Evolutionary conservation across 2,329 filamentous ascomycete genomes (phyloP).

Genomic region (Fusarium tjaetaba): DNA sequence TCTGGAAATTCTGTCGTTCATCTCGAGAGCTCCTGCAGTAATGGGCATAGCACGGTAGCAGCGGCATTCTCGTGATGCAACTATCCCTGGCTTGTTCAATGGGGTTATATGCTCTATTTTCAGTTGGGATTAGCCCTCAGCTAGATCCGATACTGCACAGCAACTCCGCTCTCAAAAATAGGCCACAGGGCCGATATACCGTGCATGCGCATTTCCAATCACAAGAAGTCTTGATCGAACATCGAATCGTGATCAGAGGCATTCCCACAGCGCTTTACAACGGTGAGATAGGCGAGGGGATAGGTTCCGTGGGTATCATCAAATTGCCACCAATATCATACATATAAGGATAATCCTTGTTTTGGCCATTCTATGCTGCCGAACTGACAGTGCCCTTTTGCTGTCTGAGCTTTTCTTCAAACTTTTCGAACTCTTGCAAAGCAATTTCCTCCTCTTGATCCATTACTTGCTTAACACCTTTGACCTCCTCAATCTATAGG

Average conservation of each 20-base stretch:
- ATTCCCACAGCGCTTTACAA: not conserved
- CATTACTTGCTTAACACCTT: constrained; percentile 88
- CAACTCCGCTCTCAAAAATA: not conserved
- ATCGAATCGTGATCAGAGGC: not conserved
- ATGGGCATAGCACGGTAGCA: not conserved
- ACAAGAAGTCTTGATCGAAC: not conserved
- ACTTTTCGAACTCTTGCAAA: constrained; percentile 88
- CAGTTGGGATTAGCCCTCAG: not conserved
- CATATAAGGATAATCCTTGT: constrained; percentile 11
- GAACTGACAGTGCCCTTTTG: constrained; percentile 55
- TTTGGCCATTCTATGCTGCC: constrained; percentile 2
- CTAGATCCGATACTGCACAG: not conserved
- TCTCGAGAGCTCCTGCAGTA: constrained; percentile 5
- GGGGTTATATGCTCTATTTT: not conserved
- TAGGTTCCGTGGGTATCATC: constrained; percentile 42
- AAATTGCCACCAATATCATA: constrained; percentile 39
- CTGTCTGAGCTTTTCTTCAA: constrained; percentile 81
- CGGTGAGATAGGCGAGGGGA: not conserved
- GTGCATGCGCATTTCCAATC: not conserved
- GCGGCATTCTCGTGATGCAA: not conserved
- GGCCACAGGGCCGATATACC: not conserved
- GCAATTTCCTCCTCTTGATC: constrained; percentile 93
- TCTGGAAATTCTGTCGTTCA: not conserved
- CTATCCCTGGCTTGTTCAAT: not conserved
- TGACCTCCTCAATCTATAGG: constrained; percentile 88